Conservation (phyloP, 495 filamentous ascomycete genomes). For the Bombardia bombarda region DNA sequence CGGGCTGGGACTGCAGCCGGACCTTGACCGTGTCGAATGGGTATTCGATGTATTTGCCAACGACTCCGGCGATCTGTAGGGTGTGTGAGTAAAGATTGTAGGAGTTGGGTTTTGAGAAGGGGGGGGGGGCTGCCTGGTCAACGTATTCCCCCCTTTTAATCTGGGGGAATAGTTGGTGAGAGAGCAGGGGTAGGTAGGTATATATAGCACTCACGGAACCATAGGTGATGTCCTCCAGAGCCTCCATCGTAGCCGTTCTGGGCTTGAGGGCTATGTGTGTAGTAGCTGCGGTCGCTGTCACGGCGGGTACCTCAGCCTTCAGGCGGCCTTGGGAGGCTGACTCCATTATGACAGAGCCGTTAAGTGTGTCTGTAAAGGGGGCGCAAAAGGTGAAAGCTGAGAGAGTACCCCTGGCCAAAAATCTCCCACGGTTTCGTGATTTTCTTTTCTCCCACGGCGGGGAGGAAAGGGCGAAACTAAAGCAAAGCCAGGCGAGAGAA, state of each 20-base stretch:
- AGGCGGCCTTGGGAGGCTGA: slow-evolving; percentile 4
- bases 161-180: background rate
- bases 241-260: slow-evolving; percentile 50
- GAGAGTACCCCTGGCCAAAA: slow-evolving; percentile 1
- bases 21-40: slow-evolving; percentile 98
- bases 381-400: too few relatives aligned
- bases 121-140: too few relatives aligned
- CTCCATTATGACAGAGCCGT: slow-evolving; percentile 7
- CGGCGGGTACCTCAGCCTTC: slow-evolving; percentile 4
- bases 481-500: too few relatives aligned
- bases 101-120: background rate
- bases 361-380: too few relatives aligned
- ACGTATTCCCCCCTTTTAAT: background rate
- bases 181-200: too few relatives aligned
- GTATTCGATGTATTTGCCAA: slow-evolving; percentile 94
- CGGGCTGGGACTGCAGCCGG: slow-evolving; percentile 71
- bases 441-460: too few relatives aligned
- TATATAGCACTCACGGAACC: slow-evolving; percentile 59
- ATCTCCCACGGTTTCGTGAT: too few relatives aligned
- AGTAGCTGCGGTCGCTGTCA: slow-evolving; percentile 1
- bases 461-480: too few relatives aligned
- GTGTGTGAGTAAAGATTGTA: slow-evolving; percentile 12
- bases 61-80: slow-evolving; percentile 70
- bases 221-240: slow-evolving; percentile 72
- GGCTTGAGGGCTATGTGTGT: slow-evolving; percentile 7